Base-by-base conservation (phyloP, 352 stramenopile species). In the Globisporangium recalcitrans region DNA sequence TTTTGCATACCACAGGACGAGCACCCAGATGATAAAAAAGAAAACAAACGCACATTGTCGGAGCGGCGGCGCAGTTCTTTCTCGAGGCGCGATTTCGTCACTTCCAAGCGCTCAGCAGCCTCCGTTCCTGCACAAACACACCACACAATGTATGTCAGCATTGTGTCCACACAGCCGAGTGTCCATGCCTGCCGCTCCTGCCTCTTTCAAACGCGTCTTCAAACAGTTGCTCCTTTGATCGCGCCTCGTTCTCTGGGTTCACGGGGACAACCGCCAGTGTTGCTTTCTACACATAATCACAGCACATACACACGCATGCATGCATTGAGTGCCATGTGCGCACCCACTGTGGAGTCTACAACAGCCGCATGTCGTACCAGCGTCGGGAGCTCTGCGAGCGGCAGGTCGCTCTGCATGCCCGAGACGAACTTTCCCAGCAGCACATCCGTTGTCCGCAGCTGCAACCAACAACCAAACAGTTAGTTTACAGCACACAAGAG, bases 51-150 rank as follows among this genome's bases (percentile, higher is more conserved):
- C 52, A 73, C 69, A 11, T 68, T 53, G 52, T 88, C 75, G 0
- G 78, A 88, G 1, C 73, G 73, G 6, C 82, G 76, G 2, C 70
- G 74, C 49, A 90, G 63, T 57, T 91, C 80, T 46, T 87, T 90
- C 57, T 91, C 78, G 19, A 88, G 60, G 4, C 77, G 68, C n/a
- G 67, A 29, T 62, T 91, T 91, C 46, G 67, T 75, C 54, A 90
- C 63, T 40, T 91, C 82, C 32, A 90, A 32, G 10, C 78, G 77
- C 72, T 91, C 82, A 2, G 80, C 70, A n/a, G 74, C 71, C 38
- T 90, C 82, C 8, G 68, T 82, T 16, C 82, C 75, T 77, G 36
- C 10, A 48, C 22, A 8, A 52, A 2, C 13, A 57, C 10, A 1
- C 3, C 32, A 32, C 9, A 42, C 46, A n/a, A 9, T 10, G 27